Percentiles rank a stretch among this genome's conserved stretches.
Conservation (phyloP, 148 eudicot genomes). For the Rhododendron mucronatum region DNA sequence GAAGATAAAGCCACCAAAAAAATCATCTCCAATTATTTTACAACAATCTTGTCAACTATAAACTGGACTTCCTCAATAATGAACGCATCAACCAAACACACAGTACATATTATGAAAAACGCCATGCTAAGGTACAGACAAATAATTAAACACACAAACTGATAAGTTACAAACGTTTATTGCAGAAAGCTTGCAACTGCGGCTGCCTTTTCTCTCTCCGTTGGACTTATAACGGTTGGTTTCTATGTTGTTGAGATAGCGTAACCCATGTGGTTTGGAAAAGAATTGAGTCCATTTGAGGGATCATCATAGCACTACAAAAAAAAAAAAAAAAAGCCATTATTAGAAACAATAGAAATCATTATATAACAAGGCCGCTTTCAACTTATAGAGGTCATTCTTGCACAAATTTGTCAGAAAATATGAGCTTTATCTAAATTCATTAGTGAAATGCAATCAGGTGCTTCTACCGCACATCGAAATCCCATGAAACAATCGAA, state of each 20-base stretch:
- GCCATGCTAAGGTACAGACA: background rate
- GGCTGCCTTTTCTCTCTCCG: slow-evolving; percentile 3
- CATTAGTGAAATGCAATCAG: background rate
- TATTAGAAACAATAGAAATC: background rate
- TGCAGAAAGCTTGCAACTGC: too few species aligned
- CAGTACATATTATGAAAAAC: background rate
- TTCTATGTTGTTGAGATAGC: slow-evolving; percentile 13
- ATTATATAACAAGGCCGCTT: too few species aligned
- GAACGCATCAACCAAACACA: slow-evolving; percentile 4
- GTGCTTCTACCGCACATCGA: background rate
- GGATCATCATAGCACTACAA: slow-evolving; percentile 34
- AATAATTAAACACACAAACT: too few species aligned
- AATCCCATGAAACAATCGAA: background rate
- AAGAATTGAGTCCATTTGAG: background rate
- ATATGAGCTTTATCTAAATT: background rate
- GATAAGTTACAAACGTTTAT: too few species aligned
- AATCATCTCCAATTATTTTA: too few species aligned
- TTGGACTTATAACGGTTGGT: background rate
- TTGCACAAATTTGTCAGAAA: background rate
- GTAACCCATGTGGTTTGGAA: too few species aligned
- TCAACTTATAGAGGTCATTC: background rate
- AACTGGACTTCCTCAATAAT: background rate
- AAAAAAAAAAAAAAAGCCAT: background rate
- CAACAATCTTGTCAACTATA: too few species aligned
- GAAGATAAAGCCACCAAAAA: too few species aligned